Percentiles rank a stretch among this genome's conserved stretches.
Evolutionary conservation across 2,329 filamentous ascomycete genomes (phyloP).

Genomic region (Lachnellula hyalina): DNA sequence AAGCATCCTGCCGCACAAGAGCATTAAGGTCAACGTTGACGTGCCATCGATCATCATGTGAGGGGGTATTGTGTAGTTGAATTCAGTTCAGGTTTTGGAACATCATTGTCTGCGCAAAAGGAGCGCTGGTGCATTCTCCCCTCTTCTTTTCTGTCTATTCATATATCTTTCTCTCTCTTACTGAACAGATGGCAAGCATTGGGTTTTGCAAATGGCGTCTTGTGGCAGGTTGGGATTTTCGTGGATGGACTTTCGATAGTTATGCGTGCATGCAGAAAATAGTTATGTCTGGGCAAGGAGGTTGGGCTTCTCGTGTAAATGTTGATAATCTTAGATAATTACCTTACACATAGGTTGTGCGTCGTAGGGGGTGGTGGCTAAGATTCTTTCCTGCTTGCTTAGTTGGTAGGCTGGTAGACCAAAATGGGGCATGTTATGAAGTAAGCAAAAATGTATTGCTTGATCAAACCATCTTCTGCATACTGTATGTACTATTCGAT

Average conservation of each 20-base stretch:
- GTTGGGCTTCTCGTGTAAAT: background rate
- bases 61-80: constrained; percentile 17
- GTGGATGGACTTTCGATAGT: background rate
- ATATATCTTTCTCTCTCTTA: background rate
- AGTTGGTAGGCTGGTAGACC: no score
- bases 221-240: constrained; percentile 1
- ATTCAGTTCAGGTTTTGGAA: background rate
- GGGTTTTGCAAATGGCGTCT: constrained; percentile 4
- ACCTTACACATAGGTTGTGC: background rate
- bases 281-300: background rate
- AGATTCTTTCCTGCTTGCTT: background rate
- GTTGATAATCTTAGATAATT: constrained; percentile 3
- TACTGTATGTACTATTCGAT: no score
- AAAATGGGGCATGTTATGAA: no score
- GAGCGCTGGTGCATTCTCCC: constrained; percentile 1
- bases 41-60: constrained; percentile 66
- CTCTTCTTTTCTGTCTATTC: background rate
- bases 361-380: background rate
- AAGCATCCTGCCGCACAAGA: constrained; percentile 94
- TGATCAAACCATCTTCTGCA: no score
- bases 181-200: constrained; percentile 2
- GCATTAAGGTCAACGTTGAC: constrained; percentile 97
- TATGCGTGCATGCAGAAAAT: background rate
- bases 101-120: background rate
- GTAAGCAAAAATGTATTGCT: no score